Base-by-base conservation (phyloP, 371 early-diverging fungal species). In the Rhizopus arrhizus region DNA sequence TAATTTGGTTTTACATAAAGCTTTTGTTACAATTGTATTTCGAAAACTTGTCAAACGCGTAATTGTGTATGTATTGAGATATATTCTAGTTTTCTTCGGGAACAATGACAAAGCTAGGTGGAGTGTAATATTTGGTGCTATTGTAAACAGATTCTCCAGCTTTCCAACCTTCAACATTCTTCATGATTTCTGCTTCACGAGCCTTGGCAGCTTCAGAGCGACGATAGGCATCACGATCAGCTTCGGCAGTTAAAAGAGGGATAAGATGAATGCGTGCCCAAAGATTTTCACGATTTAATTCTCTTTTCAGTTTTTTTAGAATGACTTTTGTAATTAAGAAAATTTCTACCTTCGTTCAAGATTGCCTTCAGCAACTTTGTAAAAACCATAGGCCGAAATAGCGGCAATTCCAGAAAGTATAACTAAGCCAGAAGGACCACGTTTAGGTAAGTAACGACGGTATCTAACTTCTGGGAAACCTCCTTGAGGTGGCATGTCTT, bases 221-320 rank as follows among this genome's bases (percentile, higher is more conserved):
- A 53, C 97, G 91, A 66, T 92, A 92, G 34, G 83, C 72, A 72
- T 96, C 97, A 42, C 98, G 89, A 74, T 98, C 98, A 3, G 89
- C 72, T 82, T 98, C 98, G 49, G 98, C 97, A 62, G 92, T 90
- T 56, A 97, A 84, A 65, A 96, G 67, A 5, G 98, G 98, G 35
- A 90, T 70, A 41, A 94, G 73, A 81, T 92, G 84, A 66, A 98
- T 92, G 46, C 98, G 89, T 49, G 91, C 76, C 97, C 97, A 98
- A 34, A 89, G 83, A 68, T 95, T 93, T 77, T 97, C 97, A 64
- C 97, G 89, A 57, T 89, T 85, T 32, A 95, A 81, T 72, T 98
- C 97, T 58, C 96, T 95, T 22, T 22, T 22, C 22, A 22, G 2
- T 22, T 6, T 16, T 11, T 56, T 51, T 40, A 38, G 38, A 22